phyloP scores from a whole-genome alignment of 2,329 filamentous ascomycete genomes.

The Calonectria montana region DNA sequence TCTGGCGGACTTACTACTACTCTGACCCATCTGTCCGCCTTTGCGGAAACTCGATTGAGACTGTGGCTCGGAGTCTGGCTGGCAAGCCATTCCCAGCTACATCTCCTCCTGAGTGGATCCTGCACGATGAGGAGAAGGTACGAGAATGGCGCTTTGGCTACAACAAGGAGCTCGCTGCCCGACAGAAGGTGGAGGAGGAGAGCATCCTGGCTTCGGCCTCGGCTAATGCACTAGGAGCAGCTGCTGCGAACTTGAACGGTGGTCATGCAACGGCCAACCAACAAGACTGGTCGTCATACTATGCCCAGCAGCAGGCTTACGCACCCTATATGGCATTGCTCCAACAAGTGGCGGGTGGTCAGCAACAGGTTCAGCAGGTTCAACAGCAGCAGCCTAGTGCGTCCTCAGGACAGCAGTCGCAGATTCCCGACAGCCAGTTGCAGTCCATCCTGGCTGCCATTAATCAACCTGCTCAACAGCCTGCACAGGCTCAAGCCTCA shows the following conservation, averaged over 20 bases:
- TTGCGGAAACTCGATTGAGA: conserved; percentile 57
- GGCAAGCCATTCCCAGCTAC: conserved; percentile 61
- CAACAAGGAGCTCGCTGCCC: conserved; percentile 52
- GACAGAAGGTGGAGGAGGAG: conserved; percentile 54
- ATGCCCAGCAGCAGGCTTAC: conserved; percentile 53
- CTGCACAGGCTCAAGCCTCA: conserved; percentile 31
- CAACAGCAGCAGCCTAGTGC: conserved; percentile 16
- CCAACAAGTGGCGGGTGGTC: conserved; percentile 53
- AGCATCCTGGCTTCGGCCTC: conserved; percentile 49
- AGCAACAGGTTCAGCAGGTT: conserved; percentile 32
- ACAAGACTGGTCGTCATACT: conserved; percentile 54
- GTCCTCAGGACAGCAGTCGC: conserved; percentile 36
- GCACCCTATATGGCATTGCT: conserved; percentile 56
- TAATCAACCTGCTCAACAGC: conserved; percentile 48
- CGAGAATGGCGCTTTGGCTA: conserved; percentile 66
- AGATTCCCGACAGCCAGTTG: conserved; percentile 52
- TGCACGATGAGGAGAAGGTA: conserved; percentile 56
- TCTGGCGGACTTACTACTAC: conserved; percentile 51
- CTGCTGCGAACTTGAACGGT: conserved; percentile 29
- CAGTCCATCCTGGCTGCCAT: conserved; percentile 59
- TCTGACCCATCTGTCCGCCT: conserved; percentile 55
- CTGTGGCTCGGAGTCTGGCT: conserved; percentile 54
- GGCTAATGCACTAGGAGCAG: conserved; percentile 43
- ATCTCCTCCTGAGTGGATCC: conserved; percentile 65
- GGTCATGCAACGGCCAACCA: conserved; percentile 41